These are phyloP conservation scores for Cordia subcordata DNA, from an alignment of 257 asterid species.

Conservation along the genomic window DNA sequence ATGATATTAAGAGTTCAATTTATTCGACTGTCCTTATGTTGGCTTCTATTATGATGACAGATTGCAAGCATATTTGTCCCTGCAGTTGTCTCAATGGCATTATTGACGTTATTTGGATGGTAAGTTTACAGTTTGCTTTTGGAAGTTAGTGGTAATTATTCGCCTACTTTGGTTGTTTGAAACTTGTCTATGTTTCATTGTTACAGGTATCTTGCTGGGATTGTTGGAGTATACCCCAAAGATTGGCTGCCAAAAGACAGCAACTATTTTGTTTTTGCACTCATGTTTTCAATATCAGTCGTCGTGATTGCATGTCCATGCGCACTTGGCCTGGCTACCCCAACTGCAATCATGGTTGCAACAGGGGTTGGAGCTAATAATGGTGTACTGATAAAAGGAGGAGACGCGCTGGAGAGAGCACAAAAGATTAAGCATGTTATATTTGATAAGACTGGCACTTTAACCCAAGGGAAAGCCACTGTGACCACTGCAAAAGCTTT, in stretches of 20 bases:
- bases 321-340: slow-evolving; percentile 99
- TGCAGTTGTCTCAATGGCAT: slow-evolving; percentile 56
- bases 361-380: slow-evolving; percentile 98
- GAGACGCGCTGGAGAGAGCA: slow-evolving; percentile 96
- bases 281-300: slow-evolving; percentile 94
- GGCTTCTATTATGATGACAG: slow-evolving; percentile 27
- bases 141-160: background rate
- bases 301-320: slow-evolving; percentile 98
- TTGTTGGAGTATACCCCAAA: slow-evolving; percentile 71
- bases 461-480: slow-evolving; percentile 96
- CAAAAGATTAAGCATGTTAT: slow-evolving; percentile 76
- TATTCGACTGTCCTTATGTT: slow-evolving; percentile 21
- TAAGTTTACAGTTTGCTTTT: slow-evolving; percentile 30
- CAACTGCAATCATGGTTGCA: slow-evolving; percentile 99
- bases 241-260: slow-evolving; percentile 87
- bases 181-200: slow-evolving; percentile 3
- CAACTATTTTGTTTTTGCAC: slow-evolving; percentile 83
- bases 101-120: slow-evolving; percentile 87
- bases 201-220: slow-evolving; percentile 77
- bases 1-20: no score
- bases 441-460: slow-evolving; percentile 96
- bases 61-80: slow-evolving; percentile 96
- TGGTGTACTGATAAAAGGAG: slow-evolving; percentile 97
- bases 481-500: slow-evolving; percentile 76
- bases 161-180: background rate